phyloP scores from a whole-genome alignment of 768 basidiomycete species.

The Lentinus tigrinus region DNA sequence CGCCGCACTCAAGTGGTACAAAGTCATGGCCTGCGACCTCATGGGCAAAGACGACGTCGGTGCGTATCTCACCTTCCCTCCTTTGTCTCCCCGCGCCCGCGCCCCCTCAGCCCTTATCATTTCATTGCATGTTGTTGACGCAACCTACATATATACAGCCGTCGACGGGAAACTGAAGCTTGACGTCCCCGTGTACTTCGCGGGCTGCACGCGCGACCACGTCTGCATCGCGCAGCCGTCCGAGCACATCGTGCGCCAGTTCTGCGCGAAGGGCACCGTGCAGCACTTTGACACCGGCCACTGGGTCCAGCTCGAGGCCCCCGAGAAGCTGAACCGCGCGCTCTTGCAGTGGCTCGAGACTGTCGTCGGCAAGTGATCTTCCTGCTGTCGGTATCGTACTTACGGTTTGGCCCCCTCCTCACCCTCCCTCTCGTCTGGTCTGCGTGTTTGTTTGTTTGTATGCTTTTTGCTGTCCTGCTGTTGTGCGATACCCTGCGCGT shows the following conservation, averaged over 20 bases:
- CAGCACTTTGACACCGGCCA: constrained; percentile 38
- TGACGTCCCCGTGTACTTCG: constrained; percentile 39
- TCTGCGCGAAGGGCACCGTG: constrained; percentile 28
- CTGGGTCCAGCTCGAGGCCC: constrained; percentile 36
- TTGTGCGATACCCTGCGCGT: too few relatives aligned
- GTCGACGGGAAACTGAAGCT: constrained; percentile 28
- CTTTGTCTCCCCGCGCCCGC: background rate
- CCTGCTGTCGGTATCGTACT: too few relatives aligned
- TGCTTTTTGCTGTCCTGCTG: too few relatives aligned
- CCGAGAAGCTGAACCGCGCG: constrained; percentile 35
- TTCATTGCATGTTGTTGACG: background rate
- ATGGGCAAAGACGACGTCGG: constrained; percentile 30
- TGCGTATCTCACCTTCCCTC: constrained; percentile 11
- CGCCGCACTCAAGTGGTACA: constrained; percentile 40
- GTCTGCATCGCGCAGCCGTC: constrained; percentile 30
- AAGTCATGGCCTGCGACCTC: constrained; percentile 27
- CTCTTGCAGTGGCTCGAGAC: constrained; percentile 33
- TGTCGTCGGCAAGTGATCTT: background rate
- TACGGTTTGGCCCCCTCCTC: too few relatives aligned
- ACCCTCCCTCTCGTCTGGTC: too few relatives aligned
- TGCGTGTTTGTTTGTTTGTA: too few relatives aligned
- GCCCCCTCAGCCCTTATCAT: background rate
- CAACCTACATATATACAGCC: background rate
- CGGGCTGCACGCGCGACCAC: constrained; percentile 34
- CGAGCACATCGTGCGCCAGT: constrained; percentile 25